Conservation (phyloP, 176 grass and related monocot species). For the Pontederia crassipes region DNA sequence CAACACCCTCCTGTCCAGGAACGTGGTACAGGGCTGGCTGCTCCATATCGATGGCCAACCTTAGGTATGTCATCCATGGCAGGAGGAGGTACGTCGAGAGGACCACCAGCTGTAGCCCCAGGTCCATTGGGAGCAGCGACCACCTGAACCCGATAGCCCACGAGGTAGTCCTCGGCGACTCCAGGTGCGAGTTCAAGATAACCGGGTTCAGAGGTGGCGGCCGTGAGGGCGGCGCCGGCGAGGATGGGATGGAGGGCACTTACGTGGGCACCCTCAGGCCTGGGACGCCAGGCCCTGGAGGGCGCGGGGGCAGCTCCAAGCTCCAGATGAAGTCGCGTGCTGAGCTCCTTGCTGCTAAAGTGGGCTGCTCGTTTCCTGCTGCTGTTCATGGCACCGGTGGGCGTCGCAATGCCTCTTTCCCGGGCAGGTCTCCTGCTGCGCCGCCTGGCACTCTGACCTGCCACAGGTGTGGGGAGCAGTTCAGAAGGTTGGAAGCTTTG, state of each 20-base stretch:
- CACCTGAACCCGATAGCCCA: slow-evolving; percentile 17
- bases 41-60: slow-evolving; percentile 62
- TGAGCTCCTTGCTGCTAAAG: slow-evolving; percentile 15
- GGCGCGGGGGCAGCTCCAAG: slow-evolving; percentile 25
- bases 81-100: slow-evolving; percentile 20
- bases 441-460: slow-evolving; percentile 19
- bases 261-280: slow-evolving; percentile 26
- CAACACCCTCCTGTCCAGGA: slow-evolving; percentile 13
- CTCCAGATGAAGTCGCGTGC: slow-evolving; percentile 26
- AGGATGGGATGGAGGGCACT: slow-evolving; percentile 10
- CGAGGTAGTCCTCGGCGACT: slow-evolving; percentile 19
- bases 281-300: slow-evolving; percentile 24
- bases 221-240: slow-evolving; percentile 20
- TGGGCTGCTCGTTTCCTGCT: slow-evolving; percentile 15
- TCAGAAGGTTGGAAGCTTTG: slow-evolving; percentile 26
- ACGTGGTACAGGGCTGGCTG: slow-evolving; percentile 38
- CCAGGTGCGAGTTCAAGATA: slow-evolving; percentile 23
- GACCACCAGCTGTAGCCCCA: slow-evolving; percentile 25
- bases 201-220: slow-evolving; percentile 20
- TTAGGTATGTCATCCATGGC: slow-evolving; percentile 43
- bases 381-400: slow-evolving; percentile 10
- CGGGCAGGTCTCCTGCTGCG: neutral
- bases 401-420: neutral
- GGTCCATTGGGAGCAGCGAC: slow-evolving; percentile 33
- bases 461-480: slow-evolving; percentile 32